Evolutionary conservation across 345 rosid species (phyloP).

Genomic region (Arabidopsis arenosa): DNA sequence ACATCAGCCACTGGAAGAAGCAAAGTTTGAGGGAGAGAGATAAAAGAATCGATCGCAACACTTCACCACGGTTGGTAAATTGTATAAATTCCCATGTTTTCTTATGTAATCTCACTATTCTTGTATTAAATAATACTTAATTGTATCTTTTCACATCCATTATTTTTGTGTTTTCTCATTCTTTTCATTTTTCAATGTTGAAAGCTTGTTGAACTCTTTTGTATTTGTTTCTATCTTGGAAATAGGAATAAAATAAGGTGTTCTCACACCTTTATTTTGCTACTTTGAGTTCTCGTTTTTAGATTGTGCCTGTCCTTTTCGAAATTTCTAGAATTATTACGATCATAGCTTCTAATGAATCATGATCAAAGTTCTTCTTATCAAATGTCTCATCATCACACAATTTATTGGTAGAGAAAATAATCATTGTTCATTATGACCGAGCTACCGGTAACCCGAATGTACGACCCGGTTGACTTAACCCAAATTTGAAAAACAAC

Average conservation of each 20-base stretch:
- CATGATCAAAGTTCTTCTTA: neutral
- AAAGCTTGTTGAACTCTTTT: neutral
- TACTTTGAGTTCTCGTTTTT: neutral
- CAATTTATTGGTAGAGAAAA: neutral
- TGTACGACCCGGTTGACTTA: neutral
- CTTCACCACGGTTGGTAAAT: conserved; percentile 11
- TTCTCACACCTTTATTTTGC: neutral
- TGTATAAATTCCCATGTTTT: conserved; percentile 5
- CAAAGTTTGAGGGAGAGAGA: conserved; percentile 37
- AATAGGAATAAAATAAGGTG: neutral
- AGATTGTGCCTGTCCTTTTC: neutral
- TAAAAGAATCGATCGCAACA: conserved; percentile 10
- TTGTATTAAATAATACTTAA: neutral
- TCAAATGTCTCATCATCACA: neutral
- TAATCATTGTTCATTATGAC: neutral
- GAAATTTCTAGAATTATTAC: neutral
- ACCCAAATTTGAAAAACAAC: neutral
- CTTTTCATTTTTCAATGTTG: conserved; percentile 6
- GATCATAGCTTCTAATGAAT: neutral
- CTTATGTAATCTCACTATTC: conserved; percentile 1
- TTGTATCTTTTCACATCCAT: neutral
- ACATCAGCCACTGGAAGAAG: conserved; percentile 49
- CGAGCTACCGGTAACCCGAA: neutral
- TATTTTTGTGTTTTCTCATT: neutral
- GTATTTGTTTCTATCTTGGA: neutral